Evolutionary conservation across 2,329 filamentous ascomycete species (phyloP).

Genomic region (Gnomoniopsis sp.): DNA sequence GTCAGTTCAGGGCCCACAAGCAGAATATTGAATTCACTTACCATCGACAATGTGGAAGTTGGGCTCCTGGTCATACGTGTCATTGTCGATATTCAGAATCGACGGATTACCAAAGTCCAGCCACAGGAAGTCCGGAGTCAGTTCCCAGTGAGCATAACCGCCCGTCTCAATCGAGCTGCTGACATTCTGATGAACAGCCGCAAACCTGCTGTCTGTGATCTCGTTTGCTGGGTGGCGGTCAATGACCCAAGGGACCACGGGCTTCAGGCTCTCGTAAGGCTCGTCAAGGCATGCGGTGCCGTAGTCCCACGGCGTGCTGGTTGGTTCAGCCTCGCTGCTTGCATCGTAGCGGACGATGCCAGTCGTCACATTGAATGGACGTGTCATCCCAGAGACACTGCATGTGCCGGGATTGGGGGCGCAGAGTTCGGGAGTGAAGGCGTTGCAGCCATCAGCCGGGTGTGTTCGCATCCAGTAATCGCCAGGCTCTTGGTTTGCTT

Average conservation of each 20-base stretch:
- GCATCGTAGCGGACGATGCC: constrained; percentile 22
- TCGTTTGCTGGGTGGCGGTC: constrained; percentile 12
- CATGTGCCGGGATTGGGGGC: background rate
- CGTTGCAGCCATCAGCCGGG: constrained; percentile 19
- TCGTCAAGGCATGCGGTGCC: background rate
- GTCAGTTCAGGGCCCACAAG: background rate
- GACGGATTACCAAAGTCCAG: constrained; percentile 17
- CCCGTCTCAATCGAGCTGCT: constrained; percentile 4
- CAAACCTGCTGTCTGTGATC: constrained; percentile 7
- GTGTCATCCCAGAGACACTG: constrained; percentile 8
- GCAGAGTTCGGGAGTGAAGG: constrained; percentile 7
- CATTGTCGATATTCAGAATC: constrained; percentile 15
- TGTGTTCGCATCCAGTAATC: constrained; percentile 25
- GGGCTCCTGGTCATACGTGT: constrained; percentile 8
- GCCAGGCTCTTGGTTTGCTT: constrained; percentile 25
- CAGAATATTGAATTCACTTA: background rate
- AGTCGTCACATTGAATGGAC: constrained; percentile 15
- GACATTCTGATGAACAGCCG: constrained; percentile 5
- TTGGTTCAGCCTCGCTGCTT: constrained; percentile 16
- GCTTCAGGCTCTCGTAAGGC: constrained; percentile 5
- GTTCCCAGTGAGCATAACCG: constrained; percentile 12
- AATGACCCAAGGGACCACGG: constrained; percentile 8
- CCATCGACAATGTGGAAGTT: constrained; percentile 16
- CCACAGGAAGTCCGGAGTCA: constrained; percentile 18
- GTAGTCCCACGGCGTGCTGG: constrained; percentile 8